Base-by-base conservation (phyloP, 2,329 filamentous ascomycete genomes). In the Rhynchosporium graminicola region DNA sequence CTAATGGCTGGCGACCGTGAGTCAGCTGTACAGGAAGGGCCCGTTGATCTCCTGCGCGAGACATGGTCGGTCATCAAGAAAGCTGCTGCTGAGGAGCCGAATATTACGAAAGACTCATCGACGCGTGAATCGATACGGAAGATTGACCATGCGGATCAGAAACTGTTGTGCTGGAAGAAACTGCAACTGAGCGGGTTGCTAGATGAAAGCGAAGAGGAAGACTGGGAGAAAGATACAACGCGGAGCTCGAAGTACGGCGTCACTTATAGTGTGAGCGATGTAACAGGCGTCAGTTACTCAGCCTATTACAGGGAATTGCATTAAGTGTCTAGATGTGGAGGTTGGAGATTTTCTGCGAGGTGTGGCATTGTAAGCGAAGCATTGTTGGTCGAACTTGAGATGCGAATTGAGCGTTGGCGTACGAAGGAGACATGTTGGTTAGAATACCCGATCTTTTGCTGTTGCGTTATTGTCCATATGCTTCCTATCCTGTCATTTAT, bases 1-100 rank as follows among this genome's bases (percentile, higher is more conserved):
- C 57, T 59, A 5, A 59, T 59, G 57, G 57, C 57, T n/a, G 47
- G 57, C 9, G 57, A 59, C 28, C 57, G 57, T 36, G 57, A 59
- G 28, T 50, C 57, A n/a, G 57, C 57, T 15, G 47, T 59, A 13
- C 57, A 59, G 36, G 57, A 59, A 33, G 57, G 57, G 26, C 57
- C 57, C 12, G 57, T 59, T 4, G 57, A 59, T 33, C 47, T 51
- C 36, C 38, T 59, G 28, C 57, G 57, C 15, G 46, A 59, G 47
- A 59, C 57, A 31, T 59, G 57, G 57, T 43, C 57, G 13, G 31
- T 42, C 26, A 52, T 59, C 57, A 59, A 59, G 46, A 59, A 59
- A 51, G 46, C 57, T 4, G 47, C 43, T 5, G 57, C 57, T 20
- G 46, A 59, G 15, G 57, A 59, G 20, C 57, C 57, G 3, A 43